phyloP scores from a whole-genome alignment of 2,329 filamentous ascomycete species.

The Phialophora macrospora region DNA sequence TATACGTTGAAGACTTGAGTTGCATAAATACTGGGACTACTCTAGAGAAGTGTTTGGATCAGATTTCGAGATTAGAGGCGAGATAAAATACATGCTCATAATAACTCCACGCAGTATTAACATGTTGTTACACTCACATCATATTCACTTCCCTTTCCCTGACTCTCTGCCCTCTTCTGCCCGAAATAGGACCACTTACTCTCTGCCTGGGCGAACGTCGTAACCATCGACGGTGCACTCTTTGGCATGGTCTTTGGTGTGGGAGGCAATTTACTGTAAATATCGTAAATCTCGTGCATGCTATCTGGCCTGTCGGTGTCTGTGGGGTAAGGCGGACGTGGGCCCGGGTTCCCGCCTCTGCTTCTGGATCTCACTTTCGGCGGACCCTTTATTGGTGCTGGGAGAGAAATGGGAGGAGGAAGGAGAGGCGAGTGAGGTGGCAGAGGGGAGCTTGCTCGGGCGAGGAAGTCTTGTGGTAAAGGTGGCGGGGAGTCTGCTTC shows the following conservation, averaged over 20 bases:
- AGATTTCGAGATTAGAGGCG: background rate
- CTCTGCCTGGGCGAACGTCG: conserved; percentile 27
- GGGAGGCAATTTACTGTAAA: conserved; percentile 24
- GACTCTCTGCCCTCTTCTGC: conserved; percentile 16
- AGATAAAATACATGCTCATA: background rate
- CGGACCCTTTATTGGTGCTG: background rate
- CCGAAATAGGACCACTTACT: conserved; percentile 31
- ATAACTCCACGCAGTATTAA: background rate
- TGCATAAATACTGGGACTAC: background rate
- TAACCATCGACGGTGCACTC: conserved; percentile 17
- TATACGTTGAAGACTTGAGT: background rate
- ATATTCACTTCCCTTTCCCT: background rate
- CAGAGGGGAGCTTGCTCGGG: background rate
- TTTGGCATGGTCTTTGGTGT: conserved; percentile 7
- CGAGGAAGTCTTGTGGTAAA: conserved; percentile 1
- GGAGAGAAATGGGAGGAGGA: background rate
- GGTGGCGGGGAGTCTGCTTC: conserved; percentile 22
- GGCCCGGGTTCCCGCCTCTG: background rate
- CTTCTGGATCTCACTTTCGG: background rate
- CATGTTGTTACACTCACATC: background rate
- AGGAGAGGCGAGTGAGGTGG: conserved; percentile 21
- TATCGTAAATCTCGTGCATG: conserved; percentile 31
- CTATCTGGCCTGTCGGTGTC: conserved; percentile 16
- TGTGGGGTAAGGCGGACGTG: background rate
- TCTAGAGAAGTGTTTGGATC: background rate